Evolutionary conservation across 306 rosid genomes (phyloP), one percentile per base, ranked within the genome.

Genomic region (Medicago truncatula): DNA sequence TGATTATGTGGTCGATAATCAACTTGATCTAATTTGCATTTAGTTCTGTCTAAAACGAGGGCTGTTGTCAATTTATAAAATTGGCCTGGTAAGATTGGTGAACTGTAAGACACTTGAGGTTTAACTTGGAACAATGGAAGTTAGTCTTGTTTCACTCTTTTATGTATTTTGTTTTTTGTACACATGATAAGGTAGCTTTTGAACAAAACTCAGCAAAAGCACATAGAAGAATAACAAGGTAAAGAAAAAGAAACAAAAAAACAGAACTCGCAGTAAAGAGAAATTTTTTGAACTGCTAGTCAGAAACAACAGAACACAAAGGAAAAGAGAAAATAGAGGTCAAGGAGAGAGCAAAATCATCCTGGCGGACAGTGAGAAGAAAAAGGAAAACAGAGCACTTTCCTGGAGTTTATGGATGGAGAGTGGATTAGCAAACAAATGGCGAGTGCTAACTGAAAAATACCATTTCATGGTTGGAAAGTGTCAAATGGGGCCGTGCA

Each of bases 11-110:
- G 53, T 69, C 46, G 44, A 17, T 76, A 60, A 36, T 47, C 56
- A 40, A 39, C 76, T 36, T 61, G 36, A 71, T 60, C 50, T 59
- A 69, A 31, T 36, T 49, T 47, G 71, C 76, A 59, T 49, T 59
- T 78, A 16, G 34, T 60, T 78, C 47, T 77, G 64, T 12, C 57
- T 53, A 23, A 76, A 47, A 52, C 74, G 57, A 60, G 34, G 69
- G 40, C 59, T 58, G n/a, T 57, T 78, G 43, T 28, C 17, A 41
- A 39, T 15, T 41, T 13, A 53, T 68, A 39, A 67, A 73, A 53
- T 20, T 74, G 74, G 18, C 54, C 36, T 39, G 13, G 71, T 11
- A 73, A 49, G 50, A 59, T 67, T 49, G 58, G 36, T 18, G 61
- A 46, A 40, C 63, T 59, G 25, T 25, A 68, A 73, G 17, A 38